Evolutionary conservation across 2,329 filamentous ascomycete genomes (phyloP).

Genomic region (Fusarium proliferatum): DNA sequence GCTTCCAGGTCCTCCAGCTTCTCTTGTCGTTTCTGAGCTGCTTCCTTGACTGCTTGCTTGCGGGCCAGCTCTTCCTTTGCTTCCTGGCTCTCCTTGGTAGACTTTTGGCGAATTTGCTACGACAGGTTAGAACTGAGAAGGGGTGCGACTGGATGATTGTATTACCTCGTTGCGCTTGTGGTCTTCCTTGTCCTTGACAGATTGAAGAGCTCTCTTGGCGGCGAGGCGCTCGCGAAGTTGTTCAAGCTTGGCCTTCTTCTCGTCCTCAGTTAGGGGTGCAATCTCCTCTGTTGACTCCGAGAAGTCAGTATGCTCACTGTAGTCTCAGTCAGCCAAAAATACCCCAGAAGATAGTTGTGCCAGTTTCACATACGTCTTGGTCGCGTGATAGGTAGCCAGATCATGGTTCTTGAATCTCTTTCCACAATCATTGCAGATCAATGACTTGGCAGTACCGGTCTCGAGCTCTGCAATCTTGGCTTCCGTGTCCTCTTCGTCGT

Average conservation of each 20-base stretch:
- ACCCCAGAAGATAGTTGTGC: not conserved
- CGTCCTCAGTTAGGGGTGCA: slow-evolving; percentile 87
- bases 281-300: slow-evolving; percentile 93
- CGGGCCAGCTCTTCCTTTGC: slow-evolving; percentile 87
- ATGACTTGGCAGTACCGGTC: slow-evolving; percentile 79
- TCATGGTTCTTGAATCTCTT: slow-evolving; percentile 87
- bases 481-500: slow-evolving; percentile 59
- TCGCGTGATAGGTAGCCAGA: slow-evolving; percentile 89
- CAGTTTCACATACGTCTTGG: slow-evolving; percentile 73
- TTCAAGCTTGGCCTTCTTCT: slow-evolving; percentile 83
- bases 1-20: slow-evolving; percentile 87
- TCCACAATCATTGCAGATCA: slow-evolving; percentile 94
- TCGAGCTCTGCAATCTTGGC: slow-evolving; percentile 74
- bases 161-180: slow-evolving; percentile 85
- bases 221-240: slow-evolving; percentile 79
- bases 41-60: slow-evolving; percentile 94
- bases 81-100: slow-evolving; percentile 88
- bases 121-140: not conserved
- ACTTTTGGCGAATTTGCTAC: slow-evolving; percentile 81
- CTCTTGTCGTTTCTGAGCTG: slow-evolving; percentile 85
- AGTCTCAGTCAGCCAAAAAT: not conserved
- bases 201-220: slow-evolving; percentile 76
- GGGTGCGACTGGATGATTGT: accelerated
- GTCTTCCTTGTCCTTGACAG: slow-evolving; percentile 81
- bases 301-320: slow-evolving; percentile 86